phyloP scores from a whole-genome alignment of 192 early-diverging fungal species.

The Dispira simplex region DNA sequence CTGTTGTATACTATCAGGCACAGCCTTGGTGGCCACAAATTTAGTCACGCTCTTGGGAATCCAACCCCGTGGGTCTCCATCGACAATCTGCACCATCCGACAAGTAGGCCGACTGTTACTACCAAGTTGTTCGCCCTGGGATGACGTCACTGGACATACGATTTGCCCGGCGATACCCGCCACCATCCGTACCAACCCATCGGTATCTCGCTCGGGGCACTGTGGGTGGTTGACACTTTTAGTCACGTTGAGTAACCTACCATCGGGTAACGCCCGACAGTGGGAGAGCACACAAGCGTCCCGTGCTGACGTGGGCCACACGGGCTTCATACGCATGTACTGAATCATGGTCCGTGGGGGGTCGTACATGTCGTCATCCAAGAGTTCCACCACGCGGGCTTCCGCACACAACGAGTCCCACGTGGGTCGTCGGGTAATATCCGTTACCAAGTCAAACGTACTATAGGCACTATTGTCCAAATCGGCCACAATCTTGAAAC shows the following conservation, averaged over 20 bases:
- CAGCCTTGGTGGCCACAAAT: constrained; percentile 31
- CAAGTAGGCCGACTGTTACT: not conserved
- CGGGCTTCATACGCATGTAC: constrained; percentile 26
- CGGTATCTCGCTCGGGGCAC: constrained; percentile 16
- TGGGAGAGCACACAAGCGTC: constrained; percentile 28
- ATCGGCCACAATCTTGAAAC: constrained; percentile 1
- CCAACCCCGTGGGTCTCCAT: constrained; percentile 30
- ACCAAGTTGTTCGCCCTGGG: too few species aligned
- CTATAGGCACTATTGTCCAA: constrained; percentile 10
- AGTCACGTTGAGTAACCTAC: constrained; percentile 22
- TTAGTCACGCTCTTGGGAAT: constrained; percentile 27
- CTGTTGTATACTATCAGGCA: constrained; percentile 15
- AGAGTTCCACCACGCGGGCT: constrained; percentile 18
- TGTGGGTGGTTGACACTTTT: constrained; percentile 21
- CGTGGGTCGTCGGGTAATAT: constrained; percentile 20
- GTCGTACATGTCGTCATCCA: constrained; percentile 12
- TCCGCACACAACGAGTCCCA: constrained; percentile 30
- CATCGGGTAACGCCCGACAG: constrained; percentile 12
- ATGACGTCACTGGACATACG: too few species aligned
- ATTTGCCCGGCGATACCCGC: constrained; percentile 23
- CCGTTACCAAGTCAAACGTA: constrained; percentile 26
- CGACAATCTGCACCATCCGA: constrained; percentile 27
- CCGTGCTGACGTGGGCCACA: constrained; percentile 30
- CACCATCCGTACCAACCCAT: constrained; percentile 29
- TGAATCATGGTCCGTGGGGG: constrained; percentile 18